Evolutionary conservation across 2,329 filamentous ascomycete species (phyloP), one percentile per base, ranked within the genome.

Genomic region (Nemania abortiva): DNA sequence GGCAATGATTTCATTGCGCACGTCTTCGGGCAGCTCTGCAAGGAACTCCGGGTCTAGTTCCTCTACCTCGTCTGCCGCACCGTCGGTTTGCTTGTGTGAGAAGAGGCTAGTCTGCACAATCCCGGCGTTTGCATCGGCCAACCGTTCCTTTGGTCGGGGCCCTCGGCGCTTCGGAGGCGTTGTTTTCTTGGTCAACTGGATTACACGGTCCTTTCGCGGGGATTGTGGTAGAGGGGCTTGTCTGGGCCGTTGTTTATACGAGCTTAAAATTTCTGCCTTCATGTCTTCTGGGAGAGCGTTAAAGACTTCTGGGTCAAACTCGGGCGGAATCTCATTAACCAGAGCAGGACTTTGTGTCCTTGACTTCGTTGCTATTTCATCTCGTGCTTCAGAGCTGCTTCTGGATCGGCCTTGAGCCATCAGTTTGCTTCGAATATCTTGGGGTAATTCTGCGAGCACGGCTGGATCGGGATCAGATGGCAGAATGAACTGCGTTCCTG

Each of bases 401-500:
- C 78, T 73, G 66, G 22, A 53, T 54, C 56, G 68, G n/a, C 82
- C 84, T 75, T 91, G 90, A 9, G 86, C 87, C 70, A 92, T 85
- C 10, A 98, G 85, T 76, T 89, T 93, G 37, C 89, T 90, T 68
- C 93, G 88, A 71, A 98, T 97, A 77, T 97, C 93, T 37, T 85
- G 85, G 0, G 95, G 95, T 3, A 99, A 85, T 75, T 97, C 94
- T 1, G 92, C 92, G 3, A 98, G 81, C 0, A 97, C 91, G n/a
- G 86, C 84, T 0, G 91, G 90, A 77, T 99, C 96, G 1, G 92
- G 87, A 73, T 97, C 93, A 0, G 88, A 88, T 0, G 96, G 96
- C 74, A 99, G 85, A 55, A 98, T 89, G 76, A 99, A 99, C 76
- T 99, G 96, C 0, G 95, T 97, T 1, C 95, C 94, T 2, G 89